A percentile compares a stretch with the other conserved stretches of the same genome.
These are phyloP conservation scores for Dictyostelium firmibasis DNA, from an alignment of 78 protist species.

Conservation along the genomic window DNA sequence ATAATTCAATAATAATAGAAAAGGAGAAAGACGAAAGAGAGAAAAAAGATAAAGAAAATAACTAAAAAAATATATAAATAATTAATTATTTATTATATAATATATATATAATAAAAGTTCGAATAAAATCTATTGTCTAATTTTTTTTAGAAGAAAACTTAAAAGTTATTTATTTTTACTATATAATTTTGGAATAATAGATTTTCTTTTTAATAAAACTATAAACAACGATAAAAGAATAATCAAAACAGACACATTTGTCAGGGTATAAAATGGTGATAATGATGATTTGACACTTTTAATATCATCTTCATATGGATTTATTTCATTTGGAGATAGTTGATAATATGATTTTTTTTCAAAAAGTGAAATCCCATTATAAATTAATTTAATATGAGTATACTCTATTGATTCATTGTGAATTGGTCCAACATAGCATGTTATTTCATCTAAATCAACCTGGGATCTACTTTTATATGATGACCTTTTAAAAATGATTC, in stretches of 20 bases:
- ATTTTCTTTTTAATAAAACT: background rate
- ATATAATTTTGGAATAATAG: background rate
- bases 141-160: background rate
- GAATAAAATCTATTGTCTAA: background rate
- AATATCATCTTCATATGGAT: background rate
- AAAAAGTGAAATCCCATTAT: background rate
- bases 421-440: background rate
- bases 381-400: background rate
- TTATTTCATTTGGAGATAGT: background rate
- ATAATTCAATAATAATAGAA: background rate
- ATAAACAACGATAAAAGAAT: background rate
- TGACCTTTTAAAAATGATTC: background rate
- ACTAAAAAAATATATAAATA: background rate
- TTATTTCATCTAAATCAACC: background rate
- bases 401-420: background rate
- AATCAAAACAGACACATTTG: background rate
- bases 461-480: background rate
- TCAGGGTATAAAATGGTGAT: background rate
- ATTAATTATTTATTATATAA: no score
- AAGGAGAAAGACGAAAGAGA: background rate
- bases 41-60: background rate
- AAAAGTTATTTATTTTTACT: background rate
- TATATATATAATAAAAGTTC: background rate
- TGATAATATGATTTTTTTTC: background rate
- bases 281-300: no score